Evolutionary conservation across 768 basidiomycete species (phyloP), one percentile per base, ranked within the genome.

Genomic region (Mycena latifolia): DNA sequence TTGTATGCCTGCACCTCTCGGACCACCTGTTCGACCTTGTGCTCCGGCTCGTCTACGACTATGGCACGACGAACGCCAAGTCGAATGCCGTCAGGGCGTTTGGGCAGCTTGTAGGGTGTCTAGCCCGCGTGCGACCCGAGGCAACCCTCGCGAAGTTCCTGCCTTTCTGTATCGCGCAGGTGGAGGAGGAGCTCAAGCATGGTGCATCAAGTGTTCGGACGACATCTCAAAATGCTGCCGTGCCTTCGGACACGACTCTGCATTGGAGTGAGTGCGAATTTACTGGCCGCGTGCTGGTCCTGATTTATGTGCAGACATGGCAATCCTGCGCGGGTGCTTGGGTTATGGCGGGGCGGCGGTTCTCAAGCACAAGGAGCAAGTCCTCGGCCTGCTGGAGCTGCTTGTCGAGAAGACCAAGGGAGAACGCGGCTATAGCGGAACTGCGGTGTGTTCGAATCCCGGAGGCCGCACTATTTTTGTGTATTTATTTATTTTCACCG

Each of bases 61-160:
- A 98, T 73, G 92, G 89, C 0, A 93, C 92, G n/a, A 89, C 92
- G 2, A 95, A 95, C 69, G 91, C 92, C 4, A 93, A 94, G 72
- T 90, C 94, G 45, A 98, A 98, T 76, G 88, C 94, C n/a, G 93
- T 96, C 55, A 85, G 91, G 65, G 93, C 95, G 4, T 92, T 98
- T 69, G 94, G 94, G 1, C 93, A 96, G 67, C 86, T 98, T 14
- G 86, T 98, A 39, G 88, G 91, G 20, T 93, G 92, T 69, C 84
- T 98, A 29, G 92, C 95, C 3, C 87, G 93, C 41, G 90, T 91
- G 15, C 84, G 88, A 62, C 91, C 96, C 15, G 84, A 86, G 66
- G 89, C 90, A 79, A 92, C 90, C 0, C 84, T 97, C 63, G 86
- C 86, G 53, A 92, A 89, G 75, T 95, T 98, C 79, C 79, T 96